Conservation (phyloP, 2,329 filamentous ascomycete genomes). For the Iodosphaeria phyllophila region DNA sequence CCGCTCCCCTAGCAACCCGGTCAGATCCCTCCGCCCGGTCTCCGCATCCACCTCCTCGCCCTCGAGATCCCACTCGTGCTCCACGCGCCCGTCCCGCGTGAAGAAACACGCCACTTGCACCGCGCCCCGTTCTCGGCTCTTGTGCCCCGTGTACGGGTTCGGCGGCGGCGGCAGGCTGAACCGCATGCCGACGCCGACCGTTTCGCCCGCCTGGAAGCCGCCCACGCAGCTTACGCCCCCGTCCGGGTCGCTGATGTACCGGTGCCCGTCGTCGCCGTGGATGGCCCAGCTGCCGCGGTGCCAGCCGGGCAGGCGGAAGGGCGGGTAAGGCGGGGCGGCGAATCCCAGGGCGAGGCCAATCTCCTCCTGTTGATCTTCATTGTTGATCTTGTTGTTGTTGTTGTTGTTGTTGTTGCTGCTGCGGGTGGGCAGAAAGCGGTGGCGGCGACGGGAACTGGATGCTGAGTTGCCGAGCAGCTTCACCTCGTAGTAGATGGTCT, state of each 20-base stretch:
- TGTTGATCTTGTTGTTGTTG: too few species aligned
- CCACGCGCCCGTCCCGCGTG: conserved; percentile 42
- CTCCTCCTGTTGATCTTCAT: conserved; percentile 21
- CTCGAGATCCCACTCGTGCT: conserved; percentile 51
- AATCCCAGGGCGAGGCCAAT: conserved; percentile 48
- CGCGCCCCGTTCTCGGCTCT: too few species aligned
- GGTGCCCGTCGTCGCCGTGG: conserved; percentile 64
- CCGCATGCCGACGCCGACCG: conserved; percentile 53
- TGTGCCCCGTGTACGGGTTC: conserved; percentile 16
- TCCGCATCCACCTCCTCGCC: conserved; percentile 53
- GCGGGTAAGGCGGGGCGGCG: conserved; percentile 55
- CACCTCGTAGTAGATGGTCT: conserved; percentile 57
- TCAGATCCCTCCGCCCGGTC: conserved; percentile 40
- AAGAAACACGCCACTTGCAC: conserved; percentile 46
- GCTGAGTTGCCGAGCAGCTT: conserved; percentile 31
- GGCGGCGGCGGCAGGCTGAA: too few species aligned
- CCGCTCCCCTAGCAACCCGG: conserved; percentile 50
- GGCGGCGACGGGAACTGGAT: too few species aligned
- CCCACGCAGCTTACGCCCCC: conserved; percentile 52
- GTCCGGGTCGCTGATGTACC: conserved; percentile 57
- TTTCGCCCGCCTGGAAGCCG: conserved; percentile 45
- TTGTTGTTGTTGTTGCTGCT: too few species aligned
- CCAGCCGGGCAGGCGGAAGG: conserved; percentile 66
- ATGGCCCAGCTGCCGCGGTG: conserved; percentile 56
- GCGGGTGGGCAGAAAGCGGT: too few species aligned